Conservation (phyloP, 139 green algal species). For the Ettlia oleoabundans region DNA sequence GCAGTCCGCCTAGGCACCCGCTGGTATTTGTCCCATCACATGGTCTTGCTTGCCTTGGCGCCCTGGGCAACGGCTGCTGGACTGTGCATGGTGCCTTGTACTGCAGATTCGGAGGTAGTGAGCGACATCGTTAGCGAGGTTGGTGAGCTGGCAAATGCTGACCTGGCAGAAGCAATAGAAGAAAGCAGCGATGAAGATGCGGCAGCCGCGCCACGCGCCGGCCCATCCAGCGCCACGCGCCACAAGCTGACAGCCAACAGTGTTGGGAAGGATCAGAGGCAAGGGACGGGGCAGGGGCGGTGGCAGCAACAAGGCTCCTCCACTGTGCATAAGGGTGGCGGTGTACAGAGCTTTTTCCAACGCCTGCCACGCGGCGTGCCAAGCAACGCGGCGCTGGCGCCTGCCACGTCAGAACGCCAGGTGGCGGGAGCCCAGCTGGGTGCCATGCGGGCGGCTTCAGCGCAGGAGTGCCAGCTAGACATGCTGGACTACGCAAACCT, state of each 20-base stretch:
- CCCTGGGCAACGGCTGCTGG: too few species aligned
- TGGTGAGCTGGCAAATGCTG: neutral
- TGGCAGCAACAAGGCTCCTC: neutral
- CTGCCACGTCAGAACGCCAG: neutral
- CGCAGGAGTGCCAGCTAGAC: slow-evolving; percentile 46
- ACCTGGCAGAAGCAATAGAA: slow-evolving; percentile 5
- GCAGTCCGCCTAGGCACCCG: too few species aligned
- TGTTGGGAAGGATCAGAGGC: too few species aligned
- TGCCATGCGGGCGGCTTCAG: neutral
- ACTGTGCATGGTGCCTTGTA: neutral
- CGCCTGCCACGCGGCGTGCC: neutral
- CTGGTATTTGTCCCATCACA: too few species aligned
- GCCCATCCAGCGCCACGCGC: too few species aligned
- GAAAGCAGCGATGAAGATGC: slow-evolving; percentile 23
- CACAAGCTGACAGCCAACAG: too few species aligned
- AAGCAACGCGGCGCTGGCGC: neutral
- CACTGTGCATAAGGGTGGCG: neutral
- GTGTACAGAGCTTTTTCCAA: slow-evolving; percentile 16
- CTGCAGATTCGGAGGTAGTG: too few species aligned
- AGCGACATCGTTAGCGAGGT: slow-evolving; percentile 8
- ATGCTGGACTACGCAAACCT: slow-evolving; percentile 57
- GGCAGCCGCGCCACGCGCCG: neutral
- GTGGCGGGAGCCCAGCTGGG: neutral
- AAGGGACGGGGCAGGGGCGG: neutral
- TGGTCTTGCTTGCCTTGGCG: too few species aligned